phyloP scores from a whole-genome alignment of 345 rosid species.

The Linum tenue region DNA sequence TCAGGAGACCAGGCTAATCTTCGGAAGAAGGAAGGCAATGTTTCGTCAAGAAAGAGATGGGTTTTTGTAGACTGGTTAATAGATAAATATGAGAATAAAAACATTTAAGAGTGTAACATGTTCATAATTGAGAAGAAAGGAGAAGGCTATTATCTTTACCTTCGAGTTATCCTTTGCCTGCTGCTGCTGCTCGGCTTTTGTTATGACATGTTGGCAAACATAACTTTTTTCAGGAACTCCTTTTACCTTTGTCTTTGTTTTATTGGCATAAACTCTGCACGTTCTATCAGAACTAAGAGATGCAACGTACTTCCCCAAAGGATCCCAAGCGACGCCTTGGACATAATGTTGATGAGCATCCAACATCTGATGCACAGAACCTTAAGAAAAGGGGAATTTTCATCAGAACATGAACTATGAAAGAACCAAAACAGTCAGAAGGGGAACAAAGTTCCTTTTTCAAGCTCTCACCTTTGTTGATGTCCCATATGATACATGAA shows the following conservation, averaged over 20 bases:
- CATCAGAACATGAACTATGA: conserved; percentile 6
- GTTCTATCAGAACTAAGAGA: conserved; percentile 96
- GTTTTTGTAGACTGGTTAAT: conserved; percentile 40
- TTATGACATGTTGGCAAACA: conserved; percentile 72
- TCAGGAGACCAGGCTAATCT: conserved; percentile 99
- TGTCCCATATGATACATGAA: conserved; percentile 94
- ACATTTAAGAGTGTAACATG: neutral
- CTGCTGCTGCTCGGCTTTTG: conserved; percentile 66
- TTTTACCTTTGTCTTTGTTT: conserved; percentile 58
- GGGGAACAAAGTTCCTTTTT: neutral
- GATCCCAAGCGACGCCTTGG: conserved; percentile 99
- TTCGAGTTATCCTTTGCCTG: conserved; percentile 47
- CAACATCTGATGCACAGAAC: conserved; percentile 80
- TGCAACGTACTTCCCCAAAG: conserved; percentile 66
- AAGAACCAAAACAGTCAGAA: neutral
- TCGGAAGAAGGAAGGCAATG: conserved; percentile 87
- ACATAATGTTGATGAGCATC: conserved; percentile 92
- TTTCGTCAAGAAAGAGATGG: conserved; percentile 92
- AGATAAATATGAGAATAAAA: conserved; percentile 6
- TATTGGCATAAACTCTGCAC: conserved; percentile 71
- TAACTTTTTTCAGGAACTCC: conserved; percentile 52
- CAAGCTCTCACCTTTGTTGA: conserved; percentile 61
- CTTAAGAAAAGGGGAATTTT: conserved; percentile 32
- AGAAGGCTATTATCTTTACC: conserved; percentile 34
- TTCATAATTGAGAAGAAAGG: conserved; percentile 9